Conservation (phyloP, 2,329 filamentous ascomycete species). For the Basipetospora sp. region DNA sequence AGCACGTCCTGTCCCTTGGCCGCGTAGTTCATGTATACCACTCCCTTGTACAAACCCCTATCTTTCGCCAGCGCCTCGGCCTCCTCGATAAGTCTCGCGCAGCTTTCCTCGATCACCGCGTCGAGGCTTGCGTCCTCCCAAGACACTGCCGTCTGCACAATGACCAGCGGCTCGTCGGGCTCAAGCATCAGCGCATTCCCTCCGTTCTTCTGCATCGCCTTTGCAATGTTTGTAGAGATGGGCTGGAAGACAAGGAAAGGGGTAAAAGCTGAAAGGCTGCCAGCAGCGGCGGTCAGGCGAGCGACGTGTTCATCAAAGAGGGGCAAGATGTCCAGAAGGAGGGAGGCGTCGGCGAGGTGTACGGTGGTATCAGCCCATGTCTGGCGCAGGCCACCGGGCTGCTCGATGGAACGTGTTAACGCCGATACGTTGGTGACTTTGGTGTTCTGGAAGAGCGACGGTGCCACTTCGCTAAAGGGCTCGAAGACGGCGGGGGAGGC, state of each 20-base stretch:
- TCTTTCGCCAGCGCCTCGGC: conserved; percentile 9
- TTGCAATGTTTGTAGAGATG: conserved; percentile 23
- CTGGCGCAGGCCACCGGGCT: conserved; percentile 11
- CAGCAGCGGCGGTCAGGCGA: neutral
- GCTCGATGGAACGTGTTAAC: neutral
- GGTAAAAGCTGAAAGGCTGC: conserved; percentile 10
- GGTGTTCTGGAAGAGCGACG: neutral
- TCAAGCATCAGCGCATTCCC: conserved; percentile 23
- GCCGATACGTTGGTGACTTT: neutral
- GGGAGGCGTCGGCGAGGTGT: conserved; percentile 9
- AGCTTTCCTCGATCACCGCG: conserved; percentile 9
- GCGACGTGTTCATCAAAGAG: conserved; percentile 11
- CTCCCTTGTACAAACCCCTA: conserved; percentile 6
- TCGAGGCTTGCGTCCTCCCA: conserved; percentile 12
- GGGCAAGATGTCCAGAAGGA: conserved; percentile 12
- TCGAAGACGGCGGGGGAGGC: neutral
- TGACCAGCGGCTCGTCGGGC: conserved; percentile 13
- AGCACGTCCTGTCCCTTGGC: conserved; percentile 21
- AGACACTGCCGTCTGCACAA: conserved; percentile 11
- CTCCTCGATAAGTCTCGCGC: conserved; percentile 8
- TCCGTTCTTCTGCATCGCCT: conserved; percentile 20
- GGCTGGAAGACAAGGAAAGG: conserved; percentile 24
- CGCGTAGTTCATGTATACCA: conserved; percentile 30
- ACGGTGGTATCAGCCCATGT: conserved; percentile 11
- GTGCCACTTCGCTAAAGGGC: neutral